phyloP scores from a whole-genome alignment of 1,139 yeast genomes.

The Scheffersomyces cryptocercus region DNA sequence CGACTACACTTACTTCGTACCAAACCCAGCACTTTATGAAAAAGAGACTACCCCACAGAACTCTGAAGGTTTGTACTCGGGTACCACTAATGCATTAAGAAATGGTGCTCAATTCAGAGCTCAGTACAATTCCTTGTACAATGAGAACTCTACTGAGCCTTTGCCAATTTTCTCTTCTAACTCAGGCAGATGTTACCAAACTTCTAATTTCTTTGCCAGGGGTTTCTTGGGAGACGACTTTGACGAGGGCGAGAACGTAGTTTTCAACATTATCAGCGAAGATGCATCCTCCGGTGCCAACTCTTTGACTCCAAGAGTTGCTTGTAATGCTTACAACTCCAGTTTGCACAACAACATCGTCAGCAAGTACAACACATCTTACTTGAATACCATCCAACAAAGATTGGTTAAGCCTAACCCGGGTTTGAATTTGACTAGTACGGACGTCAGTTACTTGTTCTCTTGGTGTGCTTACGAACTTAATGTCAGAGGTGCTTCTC shows the following conservation, averaged over 20 bases:
- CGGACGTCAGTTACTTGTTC: conserved; percentile 42
- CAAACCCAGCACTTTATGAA: conserved; percentile 13
- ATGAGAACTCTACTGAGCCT: conserved; percentile 14
- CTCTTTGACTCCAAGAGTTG: conserved; percentile 21
- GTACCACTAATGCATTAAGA: conserved; percentile 15
- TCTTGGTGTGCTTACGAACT: conserved; percentile 56
- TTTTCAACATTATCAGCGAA: conserved; percentile 11
- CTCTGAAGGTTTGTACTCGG: conserved; percentile 28
- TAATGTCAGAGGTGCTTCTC: conserved; percentile 47
- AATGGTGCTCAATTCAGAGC: conserved; percentile 18
- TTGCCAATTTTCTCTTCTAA: conserved; percentile 16
- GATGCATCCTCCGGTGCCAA: conserved; percentile 18
- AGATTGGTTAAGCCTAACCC: conserved; percentile 40
- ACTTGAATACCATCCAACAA: conserved; percentile 35
- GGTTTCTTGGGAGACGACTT: conserved; percentile 30
- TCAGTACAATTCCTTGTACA: conserved; percentile 17
- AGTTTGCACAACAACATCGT: conserved; percentile 16
- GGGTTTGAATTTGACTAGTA: conserved; percentile 37
- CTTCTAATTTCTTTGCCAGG: conserved; percentile 17
- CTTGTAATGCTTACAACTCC: conserved; percentile 27
- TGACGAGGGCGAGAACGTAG: conserved; percentile 4
- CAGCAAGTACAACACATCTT: conserved; percentile 18
- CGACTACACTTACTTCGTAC: conserved; percentile 14
- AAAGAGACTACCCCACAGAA: conserved; percentile 33
- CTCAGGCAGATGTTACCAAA: conserved; percentile 15